Evolutionary conservation across 495 filamentous ascomycete species (phyloP), one percentile per base, ranked within the genome.

Genomic region (Aspergillus panamensis): DNA sequence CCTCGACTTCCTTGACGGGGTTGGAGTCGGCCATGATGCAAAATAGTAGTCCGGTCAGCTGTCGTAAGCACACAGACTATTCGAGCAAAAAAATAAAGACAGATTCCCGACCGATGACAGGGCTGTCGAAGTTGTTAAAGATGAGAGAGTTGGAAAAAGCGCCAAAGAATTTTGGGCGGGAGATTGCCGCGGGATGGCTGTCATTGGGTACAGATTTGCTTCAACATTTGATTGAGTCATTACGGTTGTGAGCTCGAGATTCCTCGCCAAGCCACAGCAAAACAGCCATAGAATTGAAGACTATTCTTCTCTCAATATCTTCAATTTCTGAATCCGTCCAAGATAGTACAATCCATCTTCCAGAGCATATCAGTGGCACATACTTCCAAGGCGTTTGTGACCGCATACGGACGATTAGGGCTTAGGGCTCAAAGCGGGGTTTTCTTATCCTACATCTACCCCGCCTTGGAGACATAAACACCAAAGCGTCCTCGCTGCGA

Each of bases 1-100:
- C 77, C 60, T 83, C 82, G 56, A 80, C 81, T 78, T 87, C 86
- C 56, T 75, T 68, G 49, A 78, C 75, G 58, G 70, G 57, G 64
- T 71, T 77, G 44, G 72, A 62, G 66, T 79, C 77, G 65, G 77
- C 65, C 77, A 79, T 79, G 43, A 60, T 75, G 68, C 25, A 37
- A 47, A 47, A 29, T 30, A 48, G 20, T 45, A 45, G 17, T n/a
- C 42, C 13, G 20, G 16, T 17, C 39, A 17, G 31, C 39, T 42
- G 21, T 52, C 29, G 8, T 25, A 44, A 43, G 49, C 42, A 53
- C 51, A 35, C 47, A 35, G 45, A 19, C 25, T 20, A 30, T 43
- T 45, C 32, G 45, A 54, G 51, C 29, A 55, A 53, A 35, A 39
- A 30, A 37, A 1, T 40, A 25, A 17, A 42, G 25, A 37, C 20